Base-by-base conservation (phyloP, 2,329 filamentous ascomycete species). In the Neurospora crassa region DNA sequence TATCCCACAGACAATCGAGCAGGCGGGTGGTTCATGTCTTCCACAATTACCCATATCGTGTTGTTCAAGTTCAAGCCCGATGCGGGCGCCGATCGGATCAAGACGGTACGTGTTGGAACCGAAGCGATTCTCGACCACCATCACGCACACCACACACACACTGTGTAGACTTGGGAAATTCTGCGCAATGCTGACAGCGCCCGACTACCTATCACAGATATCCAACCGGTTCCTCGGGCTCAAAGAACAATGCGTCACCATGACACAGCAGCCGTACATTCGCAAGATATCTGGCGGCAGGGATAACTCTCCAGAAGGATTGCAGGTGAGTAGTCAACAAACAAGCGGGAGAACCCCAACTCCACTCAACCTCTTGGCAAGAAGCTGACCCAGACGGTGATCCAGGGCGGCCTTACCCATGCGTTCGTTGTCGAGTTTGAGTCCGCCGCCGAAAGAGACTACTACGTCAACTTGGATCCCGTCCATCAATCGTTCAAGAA, bases 281-380 rank as follows among this genome's bases (percentile, higher is more conserved):
- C 84, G 83, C 70, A 83, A 85, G 0, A 81, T 85, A 18, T 83
- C 84, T 0, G 90, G 89, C 0, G 90, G 90, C 0, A 81, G 80
- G 70, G 87, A 92, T 76, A 90, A 87, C 76, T 90, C 87, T 41
- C 83, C 82, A 0, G 89, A 92, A 78, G 87, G 86, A 8, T 79
- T 84, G 47, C 85, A 90, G 81, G 89, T 91, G 81, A 71, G 80
- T 75, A 37, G 7, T 29, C n/a, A n/a, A n/a, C n/a, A 2, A 40
- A 8, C 14, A 59, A 3, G 12, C 12, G 7, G 45, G 6, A 11
- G 18, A 3, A 6, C 2, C 43, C 11, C 11, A 18, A 20, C 43
- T 18, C 45, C 42, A n/a, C n/a, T n/a, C n/a, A 69, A n/a, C 18
- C 29, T 67, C 20, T 40, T 42, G 43, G 10, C 18, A 24, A 47